These are phyloP conservation scores for Gleditsia sinensis DNA, from an alignment of 306 rosid genomes.

Conservation along the genomic window DNA sequence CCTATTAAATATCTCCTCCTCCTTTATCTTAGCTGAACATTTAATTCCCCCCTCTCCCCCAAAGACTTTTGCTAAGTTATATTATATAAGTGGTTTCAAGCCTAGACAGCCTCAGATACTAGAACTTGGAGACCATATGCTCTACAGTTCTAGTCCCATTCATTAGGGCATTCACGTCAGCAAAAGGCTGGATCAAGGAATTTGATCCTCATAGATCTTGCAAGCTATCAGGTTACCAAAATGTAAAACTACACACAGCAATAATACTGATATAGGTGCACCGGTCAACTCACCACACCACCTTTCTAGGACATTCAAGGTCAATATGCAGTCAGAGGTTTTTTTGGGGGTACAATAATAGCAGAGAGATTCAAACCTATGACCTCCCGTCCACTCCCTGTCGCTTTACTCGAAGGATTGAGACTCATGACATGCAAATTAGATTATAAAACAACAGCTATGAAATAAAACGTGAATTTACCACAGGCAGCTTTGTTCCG, in stretches of 20 bases:
- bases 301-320: not conserved
- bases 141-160: not conserved
- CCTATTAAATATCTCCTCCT: not conserved
- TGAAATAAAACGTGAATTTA: slow-evolving; percentile 29
- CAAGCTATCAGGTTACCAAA: not conserved
- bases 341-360: not conserved
- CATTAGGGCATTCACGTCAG: slow-evolving; percentile 16
- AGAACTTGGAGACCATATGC: not conserved
- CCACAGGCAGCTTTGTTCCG: slow-evolving; percentile 58
- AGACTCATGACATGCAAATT: slow-evolving; percentile 13
- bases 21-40: not conserved
- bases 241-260: slow-evolving; percentile 24
- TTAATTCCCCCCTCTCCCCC: slow-evolving; percentile 11
- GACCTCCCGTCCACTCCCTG: not conserved
- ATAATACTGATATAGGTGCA: not conserved
- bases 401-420: not conserved
- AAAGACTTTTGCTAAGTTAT: slow-evolving; percentile 15
- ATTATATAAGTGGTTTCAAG: slow-evolving; percentile 1
- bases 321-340: not conserved
- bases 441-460: slow-evolving; percentile 14
- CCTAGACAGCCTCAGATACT: not conserved
- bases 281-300: slow-evolving; percentile 1
- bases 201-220: not conserved
- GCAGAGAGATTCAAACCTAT: not conserved
- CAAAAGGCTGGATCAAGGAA: slow-evolving; percentile 13